Percentiles rank a stretch among this genome's conserved stretches.
Evolutionary conservation across 2,329 filamentous ascomycete species (phyloP).

Genomic region (Diaporthe caulivora): DNA sequence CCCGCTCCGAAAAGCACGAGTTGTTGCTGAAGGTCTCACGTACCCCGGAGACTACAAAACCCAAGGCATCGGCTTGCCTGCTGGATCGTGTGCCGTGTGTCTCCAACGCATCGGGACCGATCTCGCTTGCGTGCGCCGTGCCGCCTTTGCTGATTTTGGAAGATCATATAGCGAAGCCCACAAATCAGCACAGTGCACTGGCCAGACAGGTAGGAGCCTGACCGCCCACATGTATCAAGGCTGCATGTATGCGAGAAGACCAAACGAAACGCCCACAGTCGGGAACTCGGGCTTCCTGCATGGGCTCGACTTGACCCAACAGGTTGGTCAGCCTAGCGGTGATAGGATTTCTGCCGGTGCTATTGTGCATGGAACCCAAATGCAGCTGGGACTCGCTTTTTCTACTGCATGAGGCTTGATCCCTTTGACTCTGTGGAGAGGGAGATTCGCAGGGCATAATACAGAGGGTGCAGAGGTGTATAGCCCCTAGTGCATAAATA

Average conservation of each 20-base stretch:
- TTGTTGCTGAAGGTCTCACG: background rate
- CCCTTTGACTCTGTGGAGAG: background rate
- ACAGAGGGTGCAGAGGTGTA: too few relatives aligned
- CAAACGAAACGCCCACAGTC: background rate
- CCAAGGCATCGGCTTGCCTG: conserved; percentile 4
- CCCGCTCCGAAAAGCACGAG: background rate
- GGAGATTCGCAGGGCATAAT: too few relatives aligned
- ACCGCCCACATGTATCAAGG: conserved; percentile 5
- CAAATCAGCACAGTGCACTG: conserved; percentile 3
- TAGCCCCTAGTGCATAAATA: too few relatives aligned
- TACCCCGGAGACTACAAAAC: background rate
- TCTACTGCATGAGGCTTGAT: background rate
- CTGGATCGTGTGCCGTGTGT: background rate
- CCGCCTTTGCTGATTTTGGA: conserved; percentile 3
- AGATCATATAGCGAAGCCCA: background rate
- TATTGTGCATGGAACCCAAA: conserved; percentile 1
- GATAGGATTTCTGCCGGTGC: conserved; percentile 7
- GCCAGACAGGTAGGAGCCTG: conserved; percentile 2
- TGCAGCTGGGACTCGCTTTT: background rate
- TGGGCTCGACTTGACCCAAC: conserved; percentile 17
- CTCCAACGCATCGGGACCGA: conserved; percentile 14
- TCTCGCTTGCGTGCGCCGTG: conserved; percentile 16
- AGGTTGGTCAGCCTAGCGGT: conserved; percentile 9
- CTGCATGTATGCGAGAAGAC: background rate
- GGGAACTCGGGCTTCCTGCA: conserved; percentile 6